Evolutionary conservation across 352 stramenopile genomes (phyloP).

Genomic region (Pseudoperonospora humuli): DNA sequence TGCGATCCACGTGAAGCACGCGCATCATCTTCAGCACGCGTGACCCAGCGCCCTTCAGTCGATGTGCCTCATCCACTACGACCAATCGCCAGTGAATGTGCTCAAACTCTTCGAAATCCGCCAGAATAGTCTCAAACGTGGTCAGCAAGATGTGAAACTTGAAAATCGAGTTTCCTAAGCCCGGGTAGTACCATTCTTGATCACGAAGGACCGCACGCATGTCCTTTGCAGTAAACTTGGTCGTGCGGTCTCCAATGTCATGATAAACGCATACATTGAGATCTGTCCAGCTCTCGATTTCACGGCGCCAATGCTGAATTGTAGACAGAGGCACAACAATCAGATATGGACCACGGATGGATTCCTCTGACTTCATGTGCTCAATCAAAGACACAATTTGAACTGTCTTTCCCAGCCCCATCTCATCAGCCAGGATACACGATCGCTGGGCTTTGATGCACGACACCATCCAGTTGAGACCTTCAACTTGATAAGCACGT

Average conservation of each 20-base stretch:
- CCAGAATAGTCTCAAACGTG: constrained; percentile 75
- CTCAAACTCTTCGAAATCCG: constrained; percentile 82
- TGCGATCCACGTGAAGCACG: constrained; percentile 78
- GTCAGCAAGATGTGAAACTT: constrained; percentile 84
- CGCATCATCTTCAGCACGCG: constrained; percentile 86
- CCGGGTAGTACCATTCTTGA: constrained; percentile 85
- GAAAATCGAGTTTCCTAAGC: constrained; percentile 87
- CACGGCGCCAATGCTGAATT: constrained; percentile 82
- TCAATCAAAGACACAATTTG: constrained; percentile 92
- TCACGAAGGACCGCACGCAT: constrained; percentile 80
- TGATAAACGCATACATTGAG: constrained; percentile 98
- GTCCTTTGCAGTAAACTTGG: constrained; percentile 81
- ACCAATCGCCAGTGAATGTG: constrained; percentile 81
- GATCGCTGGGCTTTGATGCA: constrained; percentile 83
- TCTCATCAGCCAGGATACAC: constrained; percentile 88
- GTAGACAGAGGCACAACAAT: constrained; percentile 85
- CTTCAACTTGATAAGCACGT: constrained; percentile 79
- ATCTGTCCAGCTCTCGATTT: constrained; percentile 93
- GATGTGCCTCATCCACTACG: constrained; percentile 80
- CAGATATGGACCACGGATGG: constrained; percentile 73
- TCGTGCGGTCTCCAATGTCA: constrained; percentile 83
- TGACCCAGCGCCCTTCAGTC: constrained; percentile 69
- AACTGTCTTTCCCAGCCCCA: constrained; percentile 93
- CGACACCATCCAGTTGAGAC: constrained; percentile 86
- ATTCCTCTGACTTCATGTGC: constrained; percentile 79